Conservation (phyloP, 768 basidiomycete genomes). For the Trametes coccinea region DNA sequence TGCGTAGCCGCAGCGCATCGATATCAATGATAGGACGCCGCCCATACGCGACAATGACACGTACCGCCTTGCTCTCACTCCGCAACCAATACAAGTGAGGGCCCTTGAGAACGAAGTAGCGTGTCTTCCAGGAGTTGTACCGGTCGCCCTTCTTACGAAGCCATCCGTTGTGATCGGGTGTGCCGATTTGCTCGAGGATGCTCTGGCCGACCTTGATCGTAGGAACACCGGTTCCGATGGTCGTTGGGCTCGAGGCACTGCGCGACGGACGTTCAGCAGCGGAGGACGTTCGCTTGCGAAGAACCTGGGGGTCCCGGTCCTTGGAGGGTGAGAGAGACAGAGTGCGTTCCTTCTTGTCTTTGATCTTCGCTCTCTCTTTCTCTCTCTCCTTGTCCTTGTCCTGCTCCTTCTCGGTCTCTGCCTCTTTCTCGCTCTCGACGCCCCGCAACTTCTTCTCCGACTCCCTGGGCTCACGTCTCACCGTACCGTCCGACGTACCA, state of each 20-base stretch:
- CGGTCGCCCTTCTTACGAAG: slow-evolving; percentile 94
- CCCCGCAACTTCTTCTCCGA: slow-evolving; percentile 18
- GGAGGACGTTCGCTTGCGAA: slow-evolving; percentile 57
- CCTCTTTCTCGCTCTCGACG: slow-evolving; percentile 21
- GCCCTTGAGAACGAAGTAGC: slow-evolving; percentile 93
- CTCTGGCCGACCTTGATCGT: slow-evolving; percentile 52
- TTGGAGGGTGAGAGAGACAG: slow-evolving; percentile 25
- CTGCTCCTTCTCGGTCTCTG: slow-evolving; percentile 8
- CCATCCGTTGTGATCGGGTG: slow-evolving; percentile 88
- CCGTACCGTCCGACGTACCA: slow-evolving; percentile 41
- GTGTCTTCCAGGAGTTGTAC: slow-evolving; percentile 89
- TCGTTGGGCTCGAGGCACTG: background rate
- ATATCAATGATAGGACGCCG: background rate
- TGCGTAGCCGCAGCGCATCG: slow-evolving; percentile 32
- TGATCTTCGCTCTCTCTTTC: slow-evolving; percentile 30
- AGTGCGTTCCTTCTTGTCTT: slow-evolving; percentile 25
- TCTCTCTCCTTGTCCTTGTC: slow-evolving; percentile 23
- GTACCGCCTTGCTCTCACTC: slow-evolving; percentile 62
- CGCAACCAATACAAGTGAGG: slow-evolving; percentile 86
- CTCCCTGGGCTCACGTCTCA: slow-evolving; percentile 26
- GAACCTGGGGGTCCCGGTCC: slow-evolving; percentile 39
- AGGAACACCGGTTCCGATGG: slow-evolving; percentile 12
- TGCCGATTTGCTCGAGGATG: slow-evolving; percentile 88
- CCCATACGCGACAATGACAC: slow-evolving; percentile 24
- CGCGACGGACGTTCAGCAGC: slow-evolving; percentile 18